A percentile compares a stretch with the other conserved stretches of the same genome.
Conservation (phyloP, 768 basidiomycete species). For the Boletus huronensis region DNA sequence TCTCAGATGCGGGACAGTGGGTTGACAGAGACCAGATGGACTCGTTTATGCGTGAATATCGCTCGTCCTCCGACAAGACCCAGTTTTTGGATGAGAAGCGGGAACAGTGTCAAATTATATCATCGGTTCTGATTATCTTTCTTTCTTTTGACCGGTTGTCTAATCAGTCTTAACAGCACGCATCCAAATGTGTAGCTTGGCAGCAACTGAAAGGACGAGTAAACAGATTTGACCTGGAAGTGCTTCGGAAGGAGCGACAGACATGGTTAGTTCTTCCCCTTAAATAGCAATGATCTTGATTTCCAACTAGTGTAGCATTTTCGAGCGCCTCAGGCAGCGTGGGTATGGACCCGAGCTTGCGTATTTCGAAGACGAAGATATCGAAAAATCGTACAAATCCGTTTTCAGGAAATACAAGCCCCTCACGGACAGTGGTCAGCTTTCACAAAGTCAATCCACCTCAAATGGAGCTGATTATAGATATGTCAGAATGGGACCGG, state of each 20-base stretch:
- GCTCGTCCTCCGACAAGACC: not conserved
- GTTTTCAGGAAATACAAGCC: slow-evolving; percentile 11
- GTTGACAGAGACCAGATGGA: slow-evolving; percentile 13
- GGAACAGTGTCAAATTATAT: not conserved
- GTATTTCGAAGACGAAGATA: not conserved
- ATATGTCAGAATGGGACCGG: slow-evolving; percentile 9
- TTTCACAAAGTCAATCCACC: no score
- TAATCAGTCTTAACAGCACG: slow-evolving; percentile 7
- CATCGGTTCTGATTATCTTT: not conserved
- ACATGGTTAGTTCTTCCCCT: slow-evolving; percentile 1
- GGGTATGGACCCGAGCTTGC: slow-evolving; percentile 13
- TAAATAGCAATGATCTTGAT: not conserved
- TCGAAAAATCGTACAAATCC: not conserved
- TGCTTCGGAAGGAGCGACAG: slow-evolving; percentile 8
- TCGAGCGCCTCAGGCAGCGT: slow-evolving; percentile 10
- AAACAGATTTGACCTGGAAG: slow-evolving; percentile 9
- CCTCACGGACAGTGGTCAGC: slow-evolving; percentile 14
- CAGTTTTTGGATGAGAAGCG: slow-evolving; percentile 4
- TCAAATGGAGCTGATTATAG: not conserved
- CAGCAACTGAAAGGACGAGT: slow-evolving; percentile 8
- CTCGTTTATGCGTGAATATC: slow-evolving; percentile 4
- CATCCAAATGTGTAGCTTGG: slow-evolving; percentile 6
- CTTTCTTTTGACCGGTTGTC: not conserved
- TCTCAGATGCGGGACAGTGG: slow-evolving; percentile 1
- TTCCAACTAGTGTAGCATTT: slow-evolving; percentile 11